A percentile compares a stretch with the other conserved stretches of the same genome.
phyloP scores from a whole-genome alignment of 2,329 filamentous ascomycete genomes.

The Beauveria rudraprayagi region DNA sequence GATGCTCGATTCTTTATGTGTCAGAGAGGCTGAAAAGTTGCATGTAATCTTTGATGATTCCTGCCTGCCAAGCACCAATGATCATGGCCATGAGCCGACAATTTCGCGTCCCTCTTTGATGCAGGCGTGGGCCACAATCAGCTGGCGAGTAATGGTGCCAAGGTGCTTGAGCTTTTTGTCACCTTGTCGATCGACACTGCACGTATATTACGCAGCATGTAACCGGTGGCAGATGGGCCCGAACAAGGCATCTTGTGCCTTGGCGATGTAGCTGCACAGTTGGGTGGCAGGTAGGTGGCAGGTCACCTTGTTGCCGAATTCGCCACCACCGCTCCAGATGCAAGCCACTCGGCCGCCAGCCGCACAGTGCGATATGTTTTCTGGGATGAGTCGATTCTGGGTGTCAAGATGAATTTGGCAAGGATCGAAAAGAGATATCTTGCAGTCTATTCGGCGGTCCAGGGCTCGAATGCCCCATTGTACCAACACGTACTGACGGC shows the following conservation, averaged over 20 bases:
- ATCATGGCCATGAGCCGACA: neutral
- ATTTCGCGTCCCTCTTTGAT: neutral
- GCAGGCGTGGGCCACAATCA: neutral
- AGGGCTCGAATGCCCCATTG: neutral
- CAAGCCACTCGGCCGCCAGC: neutral
- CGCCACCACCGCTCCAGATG: neutral
- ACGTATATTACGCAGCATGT: neutral
- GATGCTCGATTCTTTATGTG: neutral
- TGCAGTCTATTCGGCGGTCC: neutral
- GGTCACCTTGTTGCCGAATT: neutral
- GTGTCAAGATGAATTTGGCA: neutral
- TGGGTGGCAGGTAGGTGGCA: neutral
- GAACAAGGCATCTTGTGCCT: neutral
- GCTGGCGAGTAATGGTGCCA: neutral
- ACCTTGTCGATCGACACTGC: neutral
- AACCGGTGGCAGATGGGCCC: neutral
- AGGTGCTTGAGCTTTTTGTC: neutral
- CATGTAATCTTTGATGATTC: neutral
- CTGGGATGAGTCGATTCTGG: neutral
- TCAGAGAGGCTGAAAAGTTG: neutral
- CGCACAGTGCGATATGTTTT: neutral
- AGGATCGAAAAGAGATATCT: neutral
- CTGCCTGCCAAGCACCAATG: neutral
- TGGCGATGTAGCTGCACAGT: neutral
- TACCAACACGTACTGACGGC: neutral